These are phyloP conservation scores for Elsinoe arachidis DNA, from an alignment of 2,329 filamentous ascomycete genomes.

Conservation along the genomic window DNA sequence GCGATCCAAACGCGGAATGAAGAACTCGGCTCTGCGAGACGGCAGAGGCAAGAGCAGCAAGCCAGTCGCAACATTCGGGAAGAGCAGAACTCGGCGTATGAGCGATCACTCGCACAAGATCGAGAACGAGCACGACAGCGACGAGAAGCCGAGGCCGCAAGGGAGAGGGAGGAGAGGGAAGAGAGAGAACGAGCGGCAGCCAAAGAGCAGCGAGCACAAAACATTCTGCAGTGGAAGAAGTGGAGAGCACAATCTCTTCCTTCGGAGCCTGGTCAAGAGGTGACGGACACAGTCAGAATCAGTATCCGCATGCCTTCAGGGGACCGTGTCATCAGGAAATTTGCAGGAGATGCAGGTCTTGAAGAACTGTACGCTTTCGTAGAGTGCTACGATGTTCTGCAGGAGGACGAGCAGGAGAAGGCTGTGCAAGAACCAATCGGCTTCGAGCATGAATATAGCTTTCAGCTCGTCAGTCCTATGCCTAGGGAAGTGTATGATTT, in stretches of 20 bases:
- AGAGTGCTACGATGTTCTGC: constrained; percentile 69
- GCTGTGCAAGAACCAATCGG: constrained; percentile 47
- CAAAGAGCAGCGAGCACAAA: constrained; percentile 47
- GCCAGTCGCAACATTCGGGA: constrained; percentile 71
- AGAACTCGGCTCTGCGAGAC: constrained; percentile 65
- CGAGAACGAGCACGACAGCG: constrained; percentile 70
- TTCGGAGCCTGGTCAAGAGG: constrained; percentile 56
- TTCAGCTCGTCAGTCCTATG: constrained; percentile 76
- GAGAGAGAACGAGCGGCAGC: constrained; percentile 56
- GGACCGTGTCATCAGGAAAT: constrained; percentile 69
- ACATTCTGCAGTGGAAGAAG: constrained; percentile 61
- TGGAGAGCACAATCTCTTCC: constrained; percentile 66
- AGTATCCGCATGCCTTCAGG: constrained; percentile 55
- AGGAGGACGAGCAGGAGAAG: constrained; percentile 33
- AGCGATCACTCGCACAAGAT: constrained; percentile 80
- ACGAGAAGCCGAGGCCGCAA: constrained; percentile 62
- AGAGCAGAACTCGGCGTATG: constrained; percentile 88
- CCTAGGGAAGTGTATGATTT: constrained; percentile 73
- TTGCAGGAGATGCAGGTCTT: constrained; percentile 58
- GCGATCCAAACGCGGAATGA: constrained; percentile 69
- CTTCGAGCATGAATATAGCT: constrained; percentile 77
- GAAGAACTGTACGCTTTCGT: constrained; percentile 96
- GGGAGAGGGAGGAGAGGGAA: constrained; percentile 54
- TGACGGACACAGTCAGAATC: constrained; percentile 64
- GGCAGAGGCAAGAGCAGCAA: constrained; percentile 69